Evolutionary conservation across 2,329 filamentous ascomycete species (phyloP), one percentile per base, ranked within the genome.

Genomic region (Albophoma yamanashiensis): DNA sequence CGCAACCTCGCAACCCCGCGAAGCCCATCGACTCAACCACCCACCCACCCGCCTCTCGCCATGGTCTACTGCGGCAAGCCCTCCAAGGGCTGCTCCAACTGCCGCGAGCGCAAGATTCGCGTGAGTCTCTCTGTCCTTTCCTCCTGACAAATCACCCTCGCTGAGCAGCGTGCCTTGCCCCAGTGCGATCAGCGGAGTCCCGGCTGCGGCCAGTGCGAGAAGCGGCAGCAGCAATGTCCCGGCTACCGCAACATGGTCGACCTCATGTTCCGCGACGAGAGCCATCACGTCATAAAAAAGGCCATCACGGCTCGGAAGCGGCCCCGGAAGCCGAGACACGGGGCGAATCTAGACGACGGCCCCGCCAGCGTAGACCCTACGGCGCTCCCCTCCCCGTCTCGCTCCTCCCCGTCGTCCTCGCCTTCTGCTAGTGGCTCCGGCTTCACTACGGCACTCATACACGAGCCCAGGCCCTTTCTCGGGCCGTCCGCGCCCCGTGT

Each of bases 61-160:
- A 83, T 84, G 81, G 81, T 83, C 7, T 84, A 82, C 66, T 83
- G 81, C 64, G 81, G 81, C 6, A 82, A 82, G 65, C 81, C 81
- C 52, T 83, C 80, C 43, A 81, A 80, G 67, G 80, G 80, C 47
- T 84, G 81, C 69, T 81, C 79, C 64, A 79, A 74, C 63, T 84
- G 81, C 65, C 76, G 81, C 63, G 77, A 79, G 66, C 78, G 80
- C 64, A 84, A 83, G 70, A 80, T 82, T 62, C 78, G 79, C 61
- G 80, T 82, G 72, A 73, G 80, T 77, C 56, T 77, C 56, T 20
- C 38, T 31, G 20, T 25, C n/a, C 47, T 50, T 36, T 22, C 31
- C 38, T 34, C 59, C 15, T 58, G 58, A 34, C 64, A 61, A 43
- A 62, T 58, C 50, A 52, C 22, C 43, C 14, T 59, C 58, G 45